phyloP scores from a whole-genome alignment of 192 early-diverging fungal species.

The Backusella westeae region DNA sequence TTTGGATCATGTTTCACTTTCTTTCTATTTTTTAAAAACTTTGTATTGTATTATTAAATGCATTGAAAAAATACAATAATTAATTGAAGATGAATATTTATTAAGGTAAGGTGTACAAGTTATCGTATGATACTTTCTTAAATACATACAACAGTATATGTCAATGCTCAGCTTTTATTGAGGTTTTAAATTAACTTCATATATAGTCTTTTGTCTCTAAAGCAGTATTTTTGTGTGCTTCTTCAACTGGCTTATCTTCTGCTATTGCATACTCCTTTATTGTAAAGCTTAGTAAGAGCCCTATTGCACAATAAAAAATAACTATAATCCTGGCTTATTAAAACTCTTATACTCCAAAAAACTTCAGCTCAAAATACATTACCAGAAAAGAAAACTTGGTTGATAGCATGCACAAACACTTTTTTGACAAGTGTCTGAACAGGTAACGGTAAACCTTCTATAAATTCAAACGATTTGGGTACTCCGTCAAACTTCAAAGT shows the following conservation, averaged over 20 bases:
- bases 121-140: no score
- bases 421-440: background rate
- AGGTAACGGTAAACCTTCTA: background rate
- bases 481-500: background rate
- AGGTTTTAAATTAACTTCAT: background rate
- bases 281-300: background rate
- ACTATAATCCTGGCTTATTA: background rate
- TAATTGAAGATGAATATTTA: no score
- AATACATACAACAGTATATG: background rate
- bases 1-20: background rate
- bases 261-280: background rate
- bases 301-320: background rate
- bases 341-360: background rate
- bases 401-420: background rate
- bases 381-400: background rate
- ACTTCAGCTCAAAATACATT: background rate
- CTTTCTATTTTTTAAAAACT: background rate
- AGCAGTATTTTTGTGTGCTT: background rate
- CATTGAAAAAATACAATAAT: background rate
- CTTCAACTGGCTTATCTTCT: background rate
- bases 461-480: conserved; percentile 1
- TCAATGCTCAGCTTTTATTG: background rate
- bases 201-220: background rate
- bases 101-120: no score
- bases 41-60: background rate